phyloP scores from a whole-genome alignment of 75 land plant genomes.

The Picea sitchensis region DNA sequence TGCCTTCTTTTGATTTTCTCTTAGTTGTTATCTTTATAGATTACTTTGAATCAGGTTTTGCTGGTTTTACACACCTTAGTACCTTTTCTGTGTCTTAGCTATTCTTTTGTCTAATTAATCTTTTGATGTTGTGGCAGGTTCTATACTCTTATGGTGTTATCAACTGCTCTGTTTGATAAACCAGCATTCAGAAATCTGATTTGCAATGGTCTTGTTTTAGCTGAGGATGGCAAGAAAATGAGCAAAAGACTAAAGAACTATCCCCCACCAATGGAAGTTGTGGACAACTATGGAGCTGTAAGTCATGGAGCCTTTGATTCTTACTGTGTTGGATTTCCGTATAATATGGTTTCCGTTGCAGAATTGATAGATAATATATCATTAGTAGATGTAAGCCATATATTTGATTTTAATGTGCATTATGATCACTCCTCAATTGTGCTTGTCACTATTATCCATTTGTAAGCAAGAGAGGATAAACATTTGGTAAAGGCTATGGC shows the following conservation, averaged over 20 bases:
- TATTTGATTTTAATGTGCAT: neutral
- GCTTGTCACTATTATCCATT: too few relatives aligned
- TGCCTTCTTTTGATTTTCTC: too few relatives aligned
- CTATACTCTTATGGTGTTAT: slow-evolving; percentile 96
- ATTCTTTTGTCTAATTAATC: neutral
- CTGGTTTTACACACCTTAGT: too few relatives aligned
- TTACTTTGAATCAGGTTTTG: too few relatives aligned
- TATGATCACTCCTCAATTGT: too few relatives aligned
- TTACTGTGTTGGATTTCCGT: neutral
- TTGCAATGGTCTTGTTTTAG: slow-evolving; percentile 97
- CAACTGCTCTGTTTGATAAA: slow-evolving; percentile 94
- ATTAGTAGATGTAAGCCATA: neutral
- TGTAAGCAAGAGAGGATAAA: too few relatives aligned
- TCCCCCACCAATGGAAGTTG: slow-evolving; percentile 86
- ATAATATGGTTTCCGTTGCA: neutral
- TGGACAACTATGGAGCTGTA: slow-evolving; percentile 97
- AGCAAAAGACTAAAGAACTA: slow-evolving; percentile 92
- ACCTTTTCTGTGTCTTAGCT: too few relatives aligned
- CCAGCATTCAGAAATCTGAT: slow-evolving; percentile 98
- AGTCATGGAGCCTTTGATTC: slow-evolving; percentile 17
- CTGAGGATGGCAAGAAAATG: slow-evolving; percentile 99
- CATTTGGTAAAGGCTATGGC: too few relatives aligned
- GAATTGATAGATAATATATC: neutral
- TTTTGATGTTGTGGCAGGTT: slow-evolving; percentile 55
- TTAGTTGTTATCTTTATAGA: too few relatives aligned